phyloP scores from a whole-genome alignment of 2,329 filamentous ascomycete genomes.

The Clathrospora elynae region DNA sequence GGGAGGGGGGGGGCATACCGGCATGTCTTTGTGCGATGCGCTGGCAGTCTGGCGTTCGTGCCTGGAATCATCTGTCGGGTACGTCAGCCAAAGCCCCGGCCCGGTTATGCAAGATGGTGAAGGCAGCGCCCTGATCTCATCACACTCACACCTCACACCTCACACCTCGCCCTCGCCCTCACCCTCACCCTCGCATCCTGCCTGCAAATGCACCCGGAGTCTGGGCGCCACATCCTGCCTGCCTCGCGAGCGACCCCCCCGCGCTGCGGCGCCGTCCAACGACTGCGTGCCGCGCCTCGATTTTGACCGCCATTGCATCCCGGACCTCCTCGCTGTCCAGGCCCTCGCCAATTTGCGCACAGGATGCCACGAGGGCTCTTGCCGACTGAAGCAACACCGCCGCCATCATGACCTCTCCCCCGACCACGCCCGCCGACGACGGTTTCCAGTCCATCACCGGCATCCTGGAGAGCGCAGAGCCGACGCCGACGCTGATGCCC shows the following conservation, averaged over 20 bases:
- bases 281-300: slow-evolving; percentile 36
- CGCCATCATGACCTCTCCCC: slow-evolving; percentile 32
- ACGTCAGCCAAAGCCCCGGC: slow-evolving; percentile 15
- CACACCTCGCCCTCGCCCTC: slow-evolving; percentile 9
- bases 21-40: slow-evolving; percentile 21
- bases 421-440: slow-evolving; percentile 26
- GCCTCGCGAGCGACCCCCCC: slow-evolving; percentile 28
- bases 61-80: slow-evolving; percentile 14
- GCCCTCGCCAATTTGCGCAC: slow-evolving; percentile 24
- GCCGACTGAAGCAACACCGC: slow-evolving; percentile 35
- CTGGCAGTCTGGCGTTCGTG: slow-evolving; percentile 26
- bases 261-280: slow-evolving; percentile 37
- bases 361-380: slow-evolving; percentile 40
- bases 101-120: not conserved
- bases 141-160: slow-evolving; percentile 9
- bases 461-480: slow-evolving; percentile 46
- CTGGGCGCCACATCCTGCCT: slow-evolving; percentile 30
- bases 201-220: slow-evolving; percentile 33
- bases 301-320: slow-evolving; percentile 35
- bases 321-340: slow-evolving; percentile 32
- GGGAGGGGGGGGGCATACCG: too few relatives aligned
- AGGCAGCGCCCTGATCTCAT: slow-evolving; percentile 4
- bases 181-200: slow-evolving; percentile 11
- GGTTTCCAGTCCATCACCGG: slow-evolving; percentile 47
- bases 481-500: slow-evolving; percentile 24